Evolutionary conservation across 2,329 filamentous ascomycete species (phyloP), one percentile per base, ranked within the genome.

Genomic region (Penicillium polonicum): DNA sequence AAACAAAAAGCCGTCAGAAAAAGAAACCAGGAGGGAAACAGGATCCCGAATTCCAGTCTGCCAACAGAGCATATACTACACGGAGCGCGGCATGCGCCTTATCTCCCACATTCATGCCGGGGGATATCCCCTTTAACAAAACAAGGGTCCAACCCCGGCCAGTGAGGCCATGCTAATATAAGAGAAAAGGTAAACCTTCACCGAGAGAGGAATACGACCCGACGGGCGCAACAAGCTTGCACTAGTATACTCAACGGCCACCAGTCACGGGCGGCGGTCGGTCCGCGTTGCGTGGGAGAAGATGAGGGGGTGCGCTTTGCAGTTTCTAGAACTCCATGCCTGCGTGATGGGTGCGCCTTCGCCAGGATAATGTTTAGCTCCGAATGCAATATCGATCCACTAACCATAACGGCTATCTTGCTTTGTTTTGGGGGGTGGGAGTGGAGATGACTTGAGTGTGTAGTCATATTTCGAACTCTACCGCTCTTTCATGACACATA

Each of bases 251-350:
- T 35, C 15, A 44, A 52, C n/a, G 9, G 43, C n/a, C 31, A 52
- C 41, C 17, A 51, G 38, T 55, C 39, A 55, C 31, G 31, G 46
- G 10, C 15, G 21, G 15, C 52, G 25, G 45, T 49, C 39, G 39
- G 53, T 38, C 46, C 53, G 57, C 46, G 43, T 19, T 44, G 48
- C 23, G 43, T 31, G 43, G 55, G 51, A 45, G 43, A 44, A 46
- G 48, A 46, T 48, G 55, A 58, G 58, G 58, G 58, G 58, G 58
- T 48, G 44, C 17, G 46, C 55, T 17, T 10, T 39, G 1, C 4
- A 31, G 13, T 52, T 60, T 58, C 58, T 48, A 52, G 58, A 55
- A 56, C 41, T 45, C 15, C 29, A 56, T 55, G 46, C 50, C 46
- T 45, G 41, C 60, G 27, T 6, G 17, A 45, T 21, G 10, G 19